phyloP scores from a whole-genome alignment of 371 early-diverging fungal genomes.

The Nosema granulosis region DNA sequence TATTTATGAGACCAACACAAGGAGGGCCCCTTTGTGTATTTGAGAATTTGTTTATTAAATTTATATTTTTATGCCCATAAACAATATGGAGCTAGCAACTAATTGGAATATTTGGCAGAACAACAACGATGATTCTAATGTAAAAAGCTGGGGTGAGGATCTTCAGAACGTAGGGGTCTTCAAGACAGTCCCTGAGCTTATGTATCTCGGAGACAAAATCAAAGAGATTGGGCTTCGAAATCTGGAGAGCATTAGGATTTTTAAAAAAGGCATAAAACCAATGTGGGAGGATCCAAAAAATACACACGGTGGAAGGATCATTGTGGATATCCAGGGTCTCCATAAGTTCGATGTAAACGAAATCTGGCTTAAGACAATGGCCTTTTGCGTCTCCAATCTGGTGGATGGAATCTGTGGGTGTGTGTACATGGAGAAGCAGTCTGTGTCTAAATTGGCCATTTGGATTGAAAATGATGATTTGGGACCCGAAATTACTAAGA shows the following conservation, averaged over 20 bases:
- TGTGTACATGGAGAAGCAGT: constrained; percentile 69
- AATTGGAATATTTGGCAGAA: constrained; percentile 48
- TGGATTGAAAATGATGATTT: constrained; percentile 50
- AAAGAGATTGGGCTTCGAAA: constrained; percentile 76
- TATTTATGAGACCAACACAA: too few relatives aligned
- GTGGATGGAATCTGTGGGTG: constrained; percentile 80
- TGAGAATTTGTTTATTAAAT: constrained; percentile 66
- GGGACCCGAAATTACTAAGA: constrained; percentile 21
- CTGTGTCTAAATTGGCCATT: constrained; percentile 31
- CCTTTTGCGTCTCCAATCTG: constrained; percentile 80
- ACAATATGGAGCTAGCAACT: constrained; percentile 25
- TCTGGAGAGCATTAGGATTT: constrained; percentile 84
- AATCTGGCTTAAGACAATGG: constrained; percentile 70
- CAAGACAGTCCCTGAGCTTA: constrained; percentile 84
- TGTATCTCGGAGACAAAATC: constrained; percentile 76
- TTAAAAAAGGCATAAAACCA: constrained; percentile 90
- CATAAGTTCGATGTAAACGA: constrained; percentile 22
- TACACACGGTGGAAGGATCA: constrained; percentile 88
- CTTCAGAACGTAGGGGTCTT: constrained; percentile 78
- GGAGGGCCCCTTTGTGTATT: constrained; percentile 84
- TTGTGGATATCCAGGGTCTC: constrained; percentile 70
- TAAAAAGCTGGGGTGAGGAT: constrained; percentile 76
- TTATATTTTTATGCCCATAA: constrained; percentile 15
- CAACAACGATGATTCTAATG: constrained; percentile 68
- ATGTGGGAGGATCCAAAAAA: constrained; percentile 97